These are phyloP conservation scores for Malus hybrid DNA, from an alignment of 331 rosid genomes.

Conservation along the genomic window DNA sequence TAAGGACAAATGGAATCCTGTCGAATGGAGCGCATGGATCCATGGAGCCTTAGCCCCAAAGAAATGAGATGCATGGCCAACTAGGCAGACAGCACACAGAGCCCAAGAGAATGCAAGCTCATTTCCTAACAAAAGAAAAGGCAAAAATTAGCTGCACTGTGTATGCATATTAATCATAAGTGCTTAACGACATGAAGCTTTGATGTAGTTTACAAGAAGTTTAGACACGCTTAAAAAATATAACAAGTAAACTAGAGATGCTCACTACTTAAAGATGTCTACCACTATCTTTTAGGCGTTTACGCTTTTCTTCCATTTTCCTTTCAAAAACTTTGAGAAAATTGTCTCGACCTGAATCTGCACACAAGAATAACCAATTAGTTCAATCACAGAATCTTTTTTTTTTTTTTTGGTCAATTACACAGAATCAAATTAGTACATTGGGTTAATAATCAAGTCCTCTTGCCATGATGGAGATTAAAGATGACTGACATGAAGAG, in stretches of 20 bases:
- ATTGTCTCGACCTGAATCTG: constrained; percentile 70
- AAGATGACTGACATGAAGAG: not conserved
- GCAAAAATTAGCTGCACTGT: constrained; percentile 22
- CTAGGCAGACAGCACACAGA: constrained; percentile 87
- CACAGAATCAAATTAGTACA: constrained; percentile 8
- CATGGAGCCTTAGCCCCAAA: constrained; percentile 79
- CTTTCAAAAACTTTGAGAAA: constrained; percentile 72
- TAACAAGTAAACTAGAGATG: constrained; percentile 15
- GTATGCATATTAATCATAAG: constrained; percentile 14
- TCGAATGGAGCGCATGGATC: constrained; percentile 74
- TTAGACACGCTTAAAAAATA: not conserved
- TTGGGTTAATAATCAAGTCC: not conserved
- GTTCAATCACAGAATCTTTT: constrained; percentile 14
- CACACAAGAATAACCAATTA: constrained; percentile 33
- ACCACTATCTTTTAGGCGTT: constrained; percentile 82
- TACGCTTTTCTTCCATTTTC: constrained; percentile 87
- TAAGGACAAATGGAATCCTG: constrained; percentile 79
- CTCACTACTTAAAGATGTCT: constrained; percentile 23
- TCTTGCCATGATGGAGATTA: not conserved
- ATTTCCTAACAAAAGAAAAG: constrained; percentile 47
- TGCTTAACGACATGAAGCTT: not conserved
- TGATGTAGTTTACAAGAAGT: constrained; percentile 1
- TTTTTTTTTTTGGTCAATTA: no score
- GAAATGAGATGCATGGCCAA: constrained; percentile 91
- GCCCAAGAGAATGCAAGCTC: constrained; percentile 97